Percentiles rank a stretch among this genome's conserved stretches.
These are phyloP conservation scores for Aspergillus japonicus DNA, from an alignment of 2,329 filamentous ascomycete species.

Conservation along the genomic window DNA sequence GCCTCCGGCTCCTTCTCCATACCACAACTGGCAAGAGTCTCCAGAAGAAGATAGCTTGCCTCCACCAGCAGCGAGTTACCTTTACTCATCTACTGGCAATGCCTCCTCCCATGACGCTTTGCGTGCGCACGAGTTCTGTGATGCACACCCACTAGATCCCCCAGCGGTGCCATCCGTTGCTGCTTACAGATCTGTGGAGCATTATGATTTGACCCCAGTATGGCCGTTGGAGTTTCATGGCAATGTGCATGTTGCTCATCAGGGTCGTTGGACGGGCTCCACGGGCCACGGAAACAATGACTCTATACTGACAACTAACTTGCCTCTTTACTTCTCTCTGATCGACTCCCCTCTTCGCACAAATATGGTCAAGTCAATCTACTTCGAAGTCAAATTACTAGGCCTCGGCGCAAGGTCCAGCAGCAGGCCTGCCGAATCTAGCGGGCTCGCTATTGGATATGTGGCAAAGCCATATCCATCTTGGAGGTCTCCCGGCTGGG, in stretches of 20 bases:
- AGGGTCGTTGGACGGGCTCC: slow-evolving; percentile 46
- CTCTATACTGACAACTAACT: slow-evolving; percentile 52
- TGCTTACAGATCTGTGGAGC: slow-evolving; percentile 45
- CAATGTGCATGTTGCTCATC: slow-evolving; percentile 36
- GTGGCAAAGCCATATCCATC: slow-evolving; percentile 61
- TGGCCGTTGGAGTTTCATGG: slow-evolving; percentile 43
- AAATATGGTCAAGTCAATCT: slow-evolving; percentile 52
- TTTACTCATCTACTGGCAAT: slow-evolving; percentile 57
- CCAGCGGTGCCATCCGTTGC: slow-evolving; percentile 46
- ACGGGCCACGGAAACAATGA: slow-evolving; percentile 49
- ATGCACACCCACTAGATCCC: slow-evolving; percentile 50
- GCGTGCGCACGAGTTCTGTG: slow-evolving; percentile 57
- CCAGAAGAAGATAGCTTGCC: slow-evolving; percentile 60
- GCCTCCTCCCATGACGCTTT: slow-evolving; percentile 55
- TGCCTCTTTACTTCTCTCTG: slow-evolving; percentile 57
- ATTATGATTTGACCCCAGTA: slow-evolving; percentile 47
- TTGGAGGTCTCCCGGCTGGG: slow-evolving; percentile 64
- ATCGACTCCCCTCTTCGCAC: slow-evolving; percentile 52
- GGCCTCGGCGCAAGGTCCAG: slow-evolving; percentile 42
- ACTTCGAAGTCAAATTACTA: slow-evolving; percentile 58
- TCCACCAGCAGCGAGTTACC: slow-evolving; percentile 56
- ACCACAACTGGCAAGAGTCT: slow-evolving; percentile 61
- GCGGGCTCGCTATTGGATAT: slow-evolving; percentile 60
- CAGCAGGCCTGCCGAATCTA: slow-evolving; percentile 38
- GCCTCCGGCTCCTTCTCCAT: slow-evolving; percentile 49